phyloP scores from a whole-genome alignment of 129 eudicot genomes.

The Chrysanthemum seticuspe region DNA sequence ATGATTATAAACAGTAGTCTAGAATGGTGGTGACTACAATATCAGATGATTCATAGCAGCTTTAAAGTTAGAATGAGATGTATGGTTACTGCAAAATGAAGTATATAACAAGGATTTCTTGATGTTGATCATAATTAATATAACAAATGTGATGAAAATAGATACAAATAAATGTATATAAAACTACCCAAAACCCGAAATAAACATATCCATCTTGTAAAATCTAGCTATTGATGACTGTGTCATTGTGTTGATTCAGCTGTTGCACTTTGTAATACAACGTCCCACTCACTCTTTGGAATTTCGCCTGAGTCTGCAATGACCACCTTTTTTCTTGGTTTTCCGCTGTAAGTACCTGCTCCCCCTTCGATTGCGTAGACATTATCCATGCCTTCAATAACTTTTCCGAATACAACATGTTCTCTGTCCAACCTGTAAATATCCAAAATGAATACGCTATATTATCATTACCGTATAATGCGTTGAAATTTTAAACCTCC shows the following conservation, averaged over 20 bases:
- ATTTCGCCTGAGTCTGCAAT: conserved; percentile 84
- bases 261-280: conserved; percentile 34
- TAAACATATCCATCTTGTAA: conserved; percentile 17
- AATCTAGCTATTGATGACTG: conserved; percentile 20
- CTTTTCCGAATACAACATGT: conserved; percentile 84
- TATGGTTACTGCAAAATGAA: not conserved
- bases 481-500: not conserved
- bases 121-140: conserved; percentile 11
- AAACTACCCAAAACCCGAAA: conserved; percentile 11
- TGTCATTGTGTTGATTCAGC: conserved; percentile 33
- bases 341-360: conserved; percentile 95
- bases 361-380: conserved; percentile 92
- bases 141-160: conserved; percentile 16
- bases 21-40: not conserved
- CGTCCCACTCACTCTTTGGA: conserved; percentile 73
- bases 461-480: no score
- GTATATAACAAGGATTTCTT: conserved; percentile 20
- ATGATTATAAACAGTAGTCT: not conserved
- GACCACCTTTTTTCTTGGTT: conserved; percentile 85
- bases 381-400: conserved; percentile 85
- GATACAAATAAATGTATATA: conserved; percentile 34
- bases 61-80: not conserved
- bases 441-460: not conserved
- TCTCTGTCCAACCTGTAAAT: conserved; percentile 77
- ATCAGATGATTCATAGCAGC: not conserved